Base-by-base conservation (phyloP, 2,329 filamentous ascomycete genomes). In the Fusarium brevicatenulatum region DNA sequence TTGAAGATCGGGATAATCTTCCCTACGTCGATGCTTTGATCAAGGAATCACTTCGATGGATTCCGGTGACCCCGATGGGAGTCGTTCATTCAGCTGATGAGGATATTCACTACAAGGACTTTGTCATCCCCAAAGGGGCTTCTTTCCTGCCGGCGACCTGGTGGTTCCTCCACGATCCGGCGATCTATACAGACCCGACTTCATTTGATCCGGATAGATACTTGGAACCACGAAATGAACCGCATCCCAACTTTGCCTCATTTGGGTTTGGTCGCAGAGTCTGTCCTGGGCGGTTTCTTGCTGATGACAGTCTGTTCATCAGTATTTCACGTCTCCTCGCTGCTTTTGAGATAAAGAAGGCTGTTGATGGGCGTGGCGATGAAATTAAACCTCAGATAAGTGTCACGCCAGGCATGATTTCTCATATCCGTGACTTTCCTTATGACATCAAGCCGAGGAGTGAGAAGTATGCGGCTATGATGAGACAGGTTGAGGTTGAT, bases 81-180 rank as follows among this genome's bases (percentile, higher is more conserved):
- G 76, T 87, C 2, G 72, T 79, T 2, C 81, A 85, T 50, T 73
- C 76, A 3, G 82, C 83, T 0, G 76, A 78, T 1, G 78, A 79
- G 9, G 76, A 79, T 1, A 55, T 75, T 0, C 13, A 65, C 1
- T 79, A 64, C 13, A 58, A 69, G 12, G 73, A 71, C 0, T 72
- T 75, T 12, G 28, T 57, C 1, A 76, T 80, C 3, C 76, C 78
- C 0, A 75, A 78, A 5, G 76, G 71, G 13, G 55, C 77, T 1
- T 25, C 47, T 3, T 30, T 79, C 1, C 40, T 78, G 4, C 34
- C 61, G 5, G 62, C 61, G 2, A 42, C 61, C 12, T 78, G 76
- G 76, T 78, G 75, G 75, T 72, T 76, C n/a, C 30, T 71, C 2
- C 91, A 93, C 77, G 91, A 93, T 74, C 88, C 90, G 7, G 88